Base-by-base conservation (phyloP, 768 basidiomycete genomes). In the Podaxis pistillaris region DNA sequence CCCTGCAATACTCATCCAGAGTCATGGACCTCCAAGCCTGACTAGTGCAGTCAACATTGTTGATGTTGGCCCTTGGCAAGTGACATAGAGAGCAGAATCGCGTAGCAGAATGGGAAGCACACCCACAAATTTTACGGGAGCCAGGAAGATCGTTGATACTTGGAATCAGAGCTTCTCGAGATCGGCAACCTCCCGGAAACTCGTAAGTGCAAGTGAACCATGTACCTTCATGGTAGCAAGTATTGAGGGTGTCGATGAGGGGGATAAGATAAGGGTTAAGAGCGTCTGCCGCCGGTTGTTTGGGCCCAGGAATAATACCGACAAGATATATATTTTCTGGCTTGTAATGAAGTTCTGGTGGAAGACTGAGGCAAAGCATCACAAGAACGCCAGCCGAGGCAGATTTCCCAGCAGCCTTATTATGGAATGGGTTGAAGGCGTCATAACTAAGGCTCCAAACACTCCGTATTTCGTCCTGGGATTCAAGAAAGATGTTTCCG, bases 221-320 rank as follows among this genome's bases (percentile, higher is more conserved):
- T 4, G 76, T 50, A 4, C 78, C 76, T 3, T 57, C 26, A 17
- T 63, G 3, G 71, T 74, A 82, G 3, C 74, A 64, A 0, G 49
- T 15, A 0, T 72, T 44, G 2, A 81, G 67, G 17, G 76, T 71
- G 36, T 76, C 68, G 11, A 81, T 70, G 11, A 81, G 71, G 0
- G 75, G 76, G 0, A 19, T 7, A 4, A 82, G 66, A n/a, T 74
- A 56, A 38, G 75, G 73, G 37, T 81, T 79, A 2, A 79, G 67
- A 33, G 76, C 65, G 0, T 71, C 49, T 0, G 70, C 59, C 0
- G 63, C 64, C 1, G 80, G 78, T 37, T 75, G 59, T 4, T 56
- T 41, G 8, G 68, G 68, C 3, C 68, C 66, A 6, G 68, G 64
- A 11, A 67, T 63, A 63, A 30, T 69, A 1, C 74, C 76, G 1